Base-by-base conservation (phyloP, 2,329 filamentous ascomycete genomes). In the Alternaria rosae region DNA sequence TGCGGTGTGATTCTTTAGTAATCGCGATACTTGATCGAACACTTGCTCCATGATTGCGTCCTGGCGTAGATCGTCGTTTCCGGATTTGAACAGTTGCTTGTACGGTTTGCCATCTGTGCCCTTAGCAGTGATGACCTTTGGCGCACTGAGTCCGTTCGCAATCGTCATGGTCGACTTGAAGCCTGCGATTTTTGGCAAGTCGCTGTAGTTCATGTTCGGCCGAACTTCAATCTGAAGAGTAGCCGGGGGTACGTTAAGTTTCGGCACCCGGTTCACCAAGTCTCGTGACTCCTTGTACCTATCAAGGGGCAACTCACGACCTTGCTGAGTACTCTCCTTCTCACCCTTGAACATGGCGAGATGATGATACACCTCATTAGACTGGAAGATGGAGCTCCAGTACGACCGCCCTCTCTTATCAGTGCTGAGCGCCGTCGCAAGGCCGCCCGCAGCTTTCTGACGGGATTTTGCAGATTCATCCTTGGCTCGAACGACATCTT, bases 11-110 rank as follows among this genome's bases (percentile, higher is more conserved):
- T 92, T 90, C 76, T 92, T 92, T 25, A 99, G 84, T 21, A 99
- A 87, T 54, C 92, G 92, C 60, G 93, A 98, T 21, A 97, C 95
- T 79, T 97, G 93, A 61, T 94, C 92, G 77, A 99, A 99, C 1
- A 99, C 95, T 80, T 99, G 95, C 79, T 99, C 96, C 96, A 99
- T 99, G 83, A 89, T 99, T 45, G 94, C 93, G 74, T 99, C 95
- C 82, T 99, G 95, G 9, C 96, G 91, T 12, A 99, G 86, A 76
- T 99, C 94, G 77, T 99, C 95, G 74, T 94, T 94, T 17, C 95
- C 94, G 65, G 93, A 93, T 84, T 99, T 99, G 76, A 97, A 89
- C 84, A 99, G 84, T 80, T 97, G 93, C 78, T 92, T 97, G 81
- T 94, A 97, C 35, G 85, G 87, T 58, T 85, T 82, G 7, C 95